These are phyloP conservation scores for Teunomyces kruisii DNA, from an alignment of 805 yeast genomes.

Conservation along the genomic window DNA sequence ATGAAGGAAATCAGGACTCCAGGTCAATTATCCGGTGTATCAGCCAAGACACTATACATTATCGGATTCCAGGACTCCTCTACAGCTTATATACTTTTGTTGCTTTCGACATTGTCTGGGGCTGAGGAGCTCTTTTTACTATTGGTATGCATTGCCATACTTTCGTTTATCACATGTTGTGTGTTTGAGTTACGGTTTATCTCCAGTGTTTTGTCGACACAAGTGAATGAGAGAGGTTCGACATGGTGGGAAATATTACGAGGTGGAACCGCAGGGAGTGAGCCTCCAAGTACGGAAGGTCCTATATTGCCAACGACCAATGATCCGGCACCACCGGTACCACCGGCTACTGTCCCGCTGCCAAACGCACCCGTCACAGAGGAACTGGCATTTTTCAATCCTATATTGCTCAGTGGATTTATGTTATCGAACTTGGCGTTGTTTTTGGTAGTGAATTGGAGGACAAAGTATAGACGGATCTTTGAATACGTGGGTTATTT, in stretches of 20 bases:
- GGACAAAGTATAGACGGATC: slow-evolving; percentile 48
- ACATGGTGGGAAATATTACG: slow-evolving; percentile 64
- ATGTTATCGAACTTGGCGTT: slow-evolving; percentile 34
- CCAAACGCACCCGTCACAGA: slow-evolving; percentile 13
- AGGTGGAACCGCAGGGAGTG: slow-evolving; percentile 32
- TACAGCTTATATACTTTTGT: slow-evolving; percentile 58
- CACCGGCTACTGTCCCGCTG: too few relatives aligned
- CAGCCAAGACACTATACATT: slow-evolving; percentile 54
- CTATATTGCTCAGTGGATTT: slow-evolving; percentile 27
- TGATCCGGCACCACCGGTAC: slow-evolving; percentile 10
- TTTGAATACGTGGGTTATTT: slow-evolving; percentile 59
- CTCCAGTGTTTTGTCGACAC: slow-evolving; percentile 65
- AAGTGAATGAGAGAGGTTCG: slow-evolving; percentile 68
- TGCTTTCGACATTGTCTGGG: slow-evolving; percentile 54
- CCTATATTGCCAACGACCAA: neutral
- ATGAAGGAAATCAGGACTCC: slow-evolving; percentile 76
- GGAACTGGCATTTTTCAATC: slow-evolving; percentile 23
- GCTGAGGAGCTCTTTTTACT: slow-evolving; percentile 62
- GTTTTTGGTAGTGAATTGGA: slow-evolving; percentile 61
- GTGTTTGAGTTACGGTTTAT: slow-evolving; percentile 76
- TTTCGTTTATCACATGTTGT: slow-evolving; percentile 67
- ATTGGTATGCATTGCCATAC: slow-evolving; percentile 65
- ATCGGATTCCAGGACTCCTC: slow-evolving; percentile 73
- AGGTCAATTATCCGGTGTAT: slow-evolving; percentile 70
- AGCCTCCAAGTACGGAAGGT: neutral